Base-by-base conservation (phyloP, 2,329 filamentous ascomycete genomes). In the Diaporthe humulicola region DNA sequence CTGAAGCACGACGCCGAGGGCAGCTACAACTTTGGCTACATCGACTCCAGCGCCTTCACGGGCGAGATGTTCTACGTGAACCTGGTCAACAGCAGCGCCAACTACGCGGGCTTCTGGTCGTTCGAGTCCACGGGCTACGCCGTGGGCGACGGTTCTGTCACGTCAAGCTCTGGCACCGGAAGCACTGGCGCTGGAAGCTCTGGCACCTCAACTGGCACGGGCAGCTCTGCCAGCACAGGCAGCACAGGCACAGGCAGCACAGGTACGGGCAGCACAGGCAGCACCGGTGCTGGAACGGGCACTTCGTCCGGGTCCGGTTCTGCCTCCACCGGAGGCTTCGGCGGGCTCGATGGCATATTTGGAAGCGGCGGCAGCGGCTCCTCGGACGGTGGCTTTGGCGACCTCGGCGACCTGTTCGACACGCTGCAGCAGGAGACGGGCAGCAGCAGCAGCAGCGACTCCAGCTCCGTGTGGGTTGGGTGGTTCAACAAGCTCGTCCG, bases 1-100 rank as follows among this genome's bases (percentile, higher is more conserved):
- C 78, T 84, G 61, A 72, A 70, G 33, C 81, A 82, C 77, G 78
- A 81, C 77, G 64, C 78, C 50, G 77, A 79, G n/a, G 84, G 84
- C 42, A 80, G 80, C n/a, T 85, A 85, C 76, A 82, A 84, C 73
- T 85, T 85, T 70, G 84, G 84, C 25, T 77, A 71, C 69, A 79
- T 85, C 50, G 83, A 85, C 76, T 74, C 75, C 9, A 74, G 66
- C 71, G 82, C 82, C 72, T 82, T 82, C 79, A 81, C 78, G 0
- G 83, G 83, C 17, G 74, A 75, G 8, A 80, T 85, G 76, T 79
- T 79, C 52, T 84, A 83, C 76, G 79, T 82, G 45, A 70, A 78
- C 14, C 77, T 85, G 38, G 79, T 83, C 74, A 81, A 74, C 71
- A 45, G 33, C 50, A 76, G 50, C 69, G 7, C 38, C 9, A 5